phyloP scores from a whole-genome alignment of 73 alveolate species.

The Urostyla sp. region DNA sequence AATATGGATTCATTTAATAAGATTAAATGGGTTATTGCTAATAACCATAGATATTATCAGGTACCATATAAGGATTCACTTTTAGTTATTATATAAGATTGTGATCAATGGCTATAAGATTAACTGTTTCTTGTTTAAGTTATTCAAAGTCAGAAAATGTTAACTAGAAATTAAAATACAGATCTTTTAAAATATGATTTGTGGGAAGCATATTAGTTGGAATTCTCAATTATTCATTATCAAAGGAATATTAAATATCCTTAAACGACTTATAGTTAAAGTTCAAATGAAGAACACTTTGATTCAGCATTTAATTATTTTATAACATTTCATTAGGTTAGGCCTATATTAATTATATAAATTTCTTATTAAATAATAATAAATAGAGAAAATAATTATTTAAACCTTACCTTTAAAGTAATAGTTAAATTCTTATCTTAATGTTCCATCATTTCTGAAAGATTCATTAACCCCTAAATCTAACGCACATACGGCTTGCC shows the following conservation, averaged over 20 bases:
- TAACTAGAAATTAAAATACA: neutral
- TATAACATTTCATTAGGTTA: neutral
- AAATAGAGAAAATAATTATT: neutral
- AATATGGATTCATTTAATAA: neutral
- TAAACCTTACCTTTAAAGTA: neutral
- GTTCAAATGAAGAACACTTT: neutral
- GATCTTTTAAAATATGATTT: too few relatives aligned
- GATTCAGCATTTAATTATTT: neutral
- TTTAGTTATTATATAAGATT: constrained; percentile 4
- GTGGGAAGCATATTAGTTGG: too few relatives aligned
- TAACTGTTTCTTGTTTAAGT: constrained; percentile 21
- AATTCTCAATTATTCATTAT: too few relatives aligned
- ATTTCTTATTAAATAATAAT: constrained; percentile 12
- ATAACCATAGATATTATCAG: neutral
- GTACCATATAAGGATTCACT: constrained; percentile 1
- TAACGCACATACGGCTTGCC: neutral
- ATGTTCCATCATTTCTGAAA: neutral
- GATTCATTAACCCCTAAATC: constrained; percentile 33
- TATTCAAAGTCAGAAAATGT: constrained; percentile 14
- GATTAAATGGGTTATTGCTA: neutral
- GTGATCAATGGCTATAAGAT: neutral
- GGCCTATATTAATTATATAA: too few relatives aligned
- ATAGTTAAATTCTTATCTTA: constrained; percentile 39
- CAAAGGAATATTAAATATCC: too few relatives aligned
- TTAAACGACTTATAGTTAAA: too few relatives aligned